A percentile compares a stretch with the other conserved stretches of the same genome.
phyloP scores from a whole-genome alignment of 495 filamentous ascomycete genomes.

The Lentithecium fluviatile region DNA sequence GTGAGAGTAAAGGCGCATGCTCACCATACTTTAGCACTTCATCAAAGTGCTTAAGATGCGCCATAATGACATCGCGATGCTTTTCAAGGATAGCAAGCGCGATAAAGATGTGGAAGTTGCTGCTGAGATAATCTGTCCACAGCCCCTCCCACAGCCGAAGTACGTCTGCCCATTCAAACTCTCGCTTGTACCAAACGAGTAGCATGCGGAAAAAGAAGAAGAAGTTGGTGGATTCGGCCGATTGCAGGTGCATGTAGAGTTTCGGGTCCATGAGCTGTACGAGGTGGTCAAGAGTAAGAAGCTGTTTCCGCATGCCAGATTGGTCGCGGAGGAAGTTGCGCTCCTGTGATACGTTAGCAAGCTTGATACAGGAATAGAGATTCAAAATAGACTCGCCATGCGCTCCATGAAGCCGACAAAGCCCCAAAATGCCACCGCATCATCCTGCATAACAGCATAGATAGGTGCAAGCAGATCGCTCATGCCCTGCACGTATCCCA shows the following conservation, averaged over 20 bases:
- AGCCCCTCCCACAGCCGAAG: constrained; percentile 87
- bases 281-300: constrained; percentile 85
- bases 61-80: constrained; percentile 91
- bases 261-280: constrained; percentile 95
- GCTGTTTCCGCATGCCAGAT: constrained; percentile 88
- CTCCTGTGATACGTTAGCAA: constrained; percentile 51
- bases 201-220: constrained; percentile 99
- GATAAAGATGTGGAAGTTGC: constrained; percentile 90
- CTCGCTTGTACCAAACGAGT: constrained; percentile 96
- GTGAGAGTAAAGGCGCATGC: too few relatives aligned
- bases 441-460: constrained; percentile 95
- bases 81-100: constrained; percentile 94
- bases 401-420: constrained; percentile 96
- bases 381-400: constrained; percentile 56
- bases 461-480: constrained; percentile 93
- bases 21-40: constrained; percentile 94
- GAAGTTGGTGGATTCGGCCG: constrained; percentile 93
- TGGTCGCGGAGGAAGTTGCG: constrained; percentile 96
- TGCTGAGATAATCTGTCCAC: constrained; percentile 89
- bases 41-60: constrained; percentile 90
- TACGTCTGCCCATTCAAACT: constrained; percentile 86
- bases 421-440: constrained; percentile 94
- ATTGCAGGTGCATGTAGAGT: constrained; percentile 84
- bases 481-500: constrained; percentile 99
- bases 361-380: not conserved